Conservation (phyloP, 345 rosid species). For the Salix dunnii region DNA sequence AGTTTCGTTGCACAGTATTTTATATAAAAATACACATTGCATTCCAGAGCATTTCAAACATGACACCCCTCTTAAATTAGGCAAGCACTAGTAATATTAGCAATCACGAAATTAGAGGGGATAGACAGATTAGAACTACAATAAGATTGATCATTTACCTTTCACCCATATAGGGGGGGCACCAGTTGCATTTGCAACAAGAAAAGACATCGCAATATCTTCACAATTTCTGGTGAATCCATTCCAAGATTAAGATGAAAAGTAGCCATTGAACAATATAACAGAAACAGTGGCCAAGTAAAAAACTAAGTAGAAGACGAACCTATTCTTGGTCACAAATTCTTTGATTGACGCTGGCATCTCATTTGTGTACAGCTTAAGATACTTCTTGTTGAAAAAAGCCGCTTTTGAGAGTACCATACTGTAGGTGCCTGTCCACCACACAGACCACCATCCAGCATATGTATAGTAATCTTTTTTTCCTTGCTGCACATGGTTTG, state of each 20-base stretch:
- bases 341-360: conserved; percentile 83
- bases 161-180: conserved; percentile 94
- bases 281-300: not conserved
- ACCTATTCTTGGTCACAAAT: conserved; percentile 71
- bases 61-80: not conserved
- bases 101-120: not conserved
- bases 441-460: conserved; percentile 99
- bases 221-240: conserved; percentile 76
- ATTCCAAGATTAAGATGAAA: conserved; percentile 19
- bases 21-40: not conserved
- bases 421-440: conserved; percentile 97
- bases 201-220: conserved; percentile 99
- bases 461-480: conserved; percentile 46
- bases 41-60: not conserved
- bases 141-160: conserved; percentile 41
- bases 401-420: conserved; percentile 97
- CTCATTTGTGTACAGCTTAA: conserved; percentile 66
- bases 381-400: conserved; percentile 93
- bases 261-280: conserved; percentile 10
- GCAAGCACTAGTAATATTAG: not conserved
- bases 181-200: conserved; percentile 82
- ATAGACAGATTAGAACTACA: not conserved
- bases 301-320: conserved; percentile 10
- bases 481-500: conserved; percentile 49
- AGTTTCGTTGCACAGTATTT: not conserved